These are phyloP conservation scores for Talaromyces stipitatus DNA, from an alignment of 495 filamentous ascomycete genomes.

Conservation along the genomic window DNA sequence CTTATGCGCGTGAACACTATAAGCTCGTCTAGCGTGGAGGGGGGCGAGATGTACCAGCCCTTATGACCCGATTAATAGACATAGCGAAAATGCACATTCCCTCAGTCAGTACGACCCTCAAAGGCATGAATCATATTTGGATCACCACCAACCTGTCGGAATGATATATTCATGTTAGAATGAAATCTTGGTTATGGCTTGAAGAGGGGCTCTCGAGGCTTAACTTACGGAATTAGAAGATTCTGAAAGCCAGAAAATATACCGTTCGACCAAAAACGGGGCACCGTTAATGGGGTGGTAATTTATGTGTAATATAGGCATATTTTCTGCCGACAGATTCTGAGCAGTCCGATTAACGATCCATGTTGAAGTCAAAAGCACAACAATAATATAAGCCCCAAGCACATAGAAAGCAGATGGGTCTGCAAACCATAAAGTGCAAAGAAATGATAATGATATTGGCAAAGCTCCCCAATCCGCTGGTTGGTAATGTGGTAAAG, in stretches of 20 bases:
- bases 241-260: no score
- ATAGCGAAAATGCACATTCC: conserved; percentile 42
- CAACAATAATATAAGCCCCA: conserved; percentile 61
- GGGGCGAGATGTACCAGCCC: no score
- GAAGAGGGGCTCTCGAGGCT: no score
- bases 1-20: no score
- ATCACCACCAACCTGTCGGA: conserved; percentile 16
- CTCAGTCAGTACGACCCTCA: conserved; percentile 41
- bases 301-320: no score
- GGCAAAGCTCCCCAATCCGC: conserved; percentile 58
- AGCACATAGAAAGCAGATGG: conserved; percentile 55
- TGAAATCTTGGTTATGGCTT: no score
- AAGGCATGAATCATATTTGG: conserved; percentile 31
- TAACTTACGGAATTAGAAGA: conserved; percentile 55
- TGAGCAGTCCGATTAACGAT: conserved; percentile 56
- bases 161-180: no score
- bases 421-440: conserved; percentile 35
- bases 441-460: conserved; percentile 50
- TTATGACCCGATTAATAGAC: conserved; percentile 27
- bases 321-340: no score
- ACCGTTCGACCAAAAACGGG: no score
- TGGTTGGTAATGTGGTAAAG: conserved; percentile 60
- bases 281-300: no score
- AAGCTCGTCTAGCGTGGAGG: no score
- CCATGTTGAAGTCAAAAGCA: conserved; percentile 54